phyloP scores from a whole-genome alignment of 106 monocot species.

The Amphibolis antarctica region DNA sequence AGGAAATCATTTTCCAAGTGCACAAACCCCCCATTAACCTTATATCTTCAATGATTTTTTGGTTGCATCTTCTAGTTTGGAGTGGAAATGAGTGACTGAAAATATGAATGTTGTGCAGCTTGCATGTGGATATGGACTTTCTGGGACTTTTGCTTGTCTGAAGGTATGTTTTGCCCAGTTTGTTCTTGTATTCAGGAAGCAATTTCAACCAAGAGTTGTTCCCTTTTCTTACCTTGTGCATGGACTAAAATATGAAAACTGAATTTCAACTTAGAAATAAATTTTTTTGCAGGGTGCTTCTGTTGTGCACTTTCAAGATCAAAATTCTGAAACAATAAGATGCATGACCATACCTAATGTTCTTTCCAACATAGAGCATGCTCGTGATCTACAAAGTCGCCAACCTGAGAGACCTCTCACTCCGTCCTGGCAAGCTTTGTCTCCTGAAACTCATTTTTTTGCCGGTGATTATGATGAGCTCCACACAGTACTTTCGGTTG shows the following conservation, averaged over 20 bases:
- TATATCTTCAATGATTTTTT: no score
- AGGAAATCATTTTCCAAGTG: no score
- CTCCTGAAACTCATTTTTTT: conserved; percentile 69
- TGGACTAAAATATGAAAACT: not conserved
- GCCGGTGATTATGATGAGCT: conserved; percentile 87
- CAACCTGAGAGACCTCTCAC: conserved; percentile 68
- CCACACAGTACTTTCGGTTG: conserved; percentile 54
- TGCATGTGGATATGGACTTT: conserved; percentile 67
- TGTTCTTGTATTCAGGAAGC: no score
- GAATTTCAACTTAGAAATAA: not conserved
- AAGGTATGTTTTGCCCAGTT: conserved; percentile 38
- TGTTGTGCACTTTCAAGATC: conserved; percentile 86
- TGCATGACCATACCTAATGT: conserved; percentile 81
- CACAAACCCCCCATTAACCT: no score
- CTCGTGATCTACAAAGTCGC: conserved; percentile 45
- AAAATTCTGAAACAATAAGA: conserved; percentile 76
- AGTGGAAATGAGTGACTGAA: not conserved
- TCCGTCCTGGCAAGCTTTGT: conserved; percentile 52
- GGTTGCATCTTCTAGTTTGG: no score
- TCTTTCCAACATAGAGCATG: conserved; percentile 46
- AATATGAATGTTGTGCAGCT: conserved; percentile 34
- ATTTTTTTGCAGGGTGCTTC: conserved; percentile 57
- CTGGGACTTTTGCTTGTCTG: conserved; percentile 81
- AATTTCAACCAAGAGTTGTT: not conserved
- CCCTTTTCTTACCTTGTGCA: not conserved